Percentiles rank a stretch among this genome's conserved stretches.
Evolutionary conservation across 768 basidiomycete species (phyloP).

Genomic region (Lactarius sp.): DNA sequence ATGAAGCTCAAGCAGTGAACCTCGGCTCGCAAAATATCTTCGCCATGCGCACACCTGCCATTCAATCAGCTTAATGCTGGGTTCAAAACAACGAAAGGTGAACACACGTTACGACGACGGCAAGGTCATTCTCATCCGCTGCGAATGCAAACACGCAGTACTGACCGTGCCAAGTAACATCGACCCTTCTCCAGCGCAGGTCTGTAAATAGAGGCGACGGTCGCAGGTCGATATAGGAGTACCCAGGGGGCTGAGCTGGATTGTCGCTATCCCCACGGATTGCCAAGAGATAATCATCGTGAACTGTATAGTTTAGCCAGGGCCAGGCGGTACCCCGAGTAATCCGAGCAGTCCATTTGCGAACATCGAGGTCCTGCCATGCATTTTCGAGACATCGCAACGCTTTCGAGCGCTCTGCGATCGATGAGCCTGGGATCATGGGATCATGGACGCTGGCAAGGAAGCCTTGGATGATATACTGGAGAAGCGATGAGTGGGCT

Average conservation of each 20-base stretch:
- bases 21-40: slow-evolving; percentile 4
- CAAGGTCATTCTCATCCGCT: slow-evolving; percentile 7
- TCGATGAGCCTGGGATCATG: not conserved
- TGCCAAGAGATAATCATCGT: slow-evolving; percentile 15
- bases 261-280: slow-evolving; percentile 1
- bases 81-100: not conserved
- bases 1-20: slow-evolving; percentile 8
- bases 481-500: not conserved
- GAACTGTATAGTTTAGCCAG: slow-evolving; percentile 9
- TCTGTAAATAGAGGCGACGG: not conserved
- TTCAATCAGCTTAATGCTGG: not conserved
- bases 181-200: slow-evolving; percentile 1
- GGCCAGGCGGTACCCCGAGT: slow-evolving; percentile 10
- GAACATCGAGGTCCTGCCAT: slow-evolving; percentile 13
- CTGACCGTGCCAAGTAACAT: slow-evolving; percentile 2
- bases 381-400: not conserved
- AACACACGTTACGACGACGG: slow-evolving; percentile 5
- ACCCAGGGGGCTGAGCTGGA: slow-evolving; percentile 1
- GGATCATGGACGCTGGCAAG: slow-evolving; percentile 9
- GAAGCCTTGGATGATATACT: slow-evolving; percentile 2
- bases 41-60: slow-evolving; percentile 7
- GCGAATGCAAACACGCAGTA: slow-evolving; percentile 11
- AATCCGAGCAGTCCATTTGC: slow-evolving; percentile 1
- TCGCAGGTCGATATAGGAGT: slow-evolving; percentile 11
- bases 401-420: slow-evolving; percentile 4